Base-by-base conservation (phyloP, 2,329 filamentous ascomycete species). In the Pseudovirgaria hyperparasitica region DNA sequence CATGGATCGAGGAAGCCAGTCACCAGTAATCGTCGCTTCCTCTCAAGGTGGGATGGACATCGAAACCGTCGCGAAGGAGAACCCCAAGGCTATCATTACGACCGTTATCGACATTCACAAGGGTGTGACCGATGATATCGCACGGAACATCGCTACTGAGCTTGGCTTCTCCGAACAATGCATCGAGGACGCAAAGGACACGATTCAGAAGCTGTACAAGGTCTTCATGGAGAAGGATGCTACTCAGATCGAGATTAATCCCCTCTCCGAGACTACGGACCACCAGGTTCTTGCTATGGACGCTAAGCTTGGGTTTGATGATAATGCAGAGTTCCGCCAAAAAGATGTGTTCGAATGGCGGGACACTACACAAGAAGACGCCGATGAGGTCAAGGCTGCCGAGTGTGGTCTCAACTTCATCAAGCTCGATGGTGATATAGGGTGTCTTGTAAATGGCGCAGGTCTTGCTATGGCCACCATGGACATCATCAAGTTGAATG, bases 401-500 rank as follows among this genome's bases (percentile, higher is more conserved):
- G 68, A 92, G 71, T 86, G 64, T 43, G 84, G 84, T 49, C 75
- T 98, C 43, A 98, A 98, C 76, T 98, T 98, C 68, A 98, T 98
- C 72, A 98, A 98, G 75, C 79, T 98, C 36, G 90, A 96, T 54
- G 90, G 90, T 56, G 90, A 98, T 57, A 98, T 98, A 56, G 90
- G 90, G 62, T 98, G 90, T 69, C 71, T 96, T 34, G 90, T 98
- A 67, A 98, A 98, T 67, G 90, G 90, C 57, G 90, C 90, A 49
- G 90, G 90, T 66, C 80, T 98, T 42, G 90, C 90, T 63, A 98
- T 98, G 90, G 90, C 90, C 38, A 98, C 90, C 57, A 98, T 98
- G 90, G 90, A 98, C 62, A 96, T 98, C 60, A 98, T 98, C 73
- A 96, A 98, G 76, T 74, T 98, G 38, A 98, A 96, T 65, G 90